Evolutionary conservation across 495 filamentous ascomycete genomes (phyloP).

Genomic region (Parathielavia appendiculata): DNA sequence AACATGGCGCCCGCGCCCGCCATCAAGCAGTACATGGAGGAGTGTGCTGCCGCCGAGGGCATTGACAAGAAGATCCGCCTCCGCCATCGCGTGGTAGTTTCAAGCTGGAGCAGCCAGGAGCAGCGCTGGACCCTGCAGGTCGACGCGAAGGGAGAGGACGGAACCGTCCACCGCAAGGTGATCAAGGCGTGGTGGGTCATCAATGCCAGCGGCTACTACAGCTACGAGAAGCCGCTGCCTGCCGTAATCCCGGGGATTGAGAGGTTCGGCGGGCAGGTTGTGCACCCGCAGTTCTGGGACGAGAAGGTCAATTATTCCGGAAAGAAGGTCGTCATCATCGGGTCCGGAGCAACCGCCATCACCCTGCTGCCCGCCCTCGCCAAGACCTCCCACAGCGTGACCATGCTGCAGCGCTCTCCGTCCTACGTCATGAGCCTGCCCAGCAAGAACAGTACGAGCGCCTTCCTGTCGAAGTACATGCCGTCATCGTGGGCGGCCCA

Average conservation of each 20-base stretch:
- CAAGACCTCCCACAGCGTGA: constrained; percentile 46
- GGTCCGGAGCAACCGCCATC: constrained; percentile 54
- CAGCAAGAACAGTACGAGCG: constrained; percentile 32
- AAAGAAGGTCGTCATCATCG: constrained; percentile 52
- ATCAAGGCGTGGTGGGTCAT: constrained; percentile 54
- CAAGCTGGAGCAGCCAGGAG: constrained; percentile 56
- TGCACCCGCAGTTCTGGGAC: constrained; percentile 63
- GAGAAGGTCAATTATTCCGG: constrained; percentile 45
- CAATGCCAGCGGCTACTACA: constrained; percentile 62
- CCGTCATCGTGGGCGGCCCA: constrained; percentile 36
- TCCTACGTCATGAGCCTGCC: constrained; percentile 53
- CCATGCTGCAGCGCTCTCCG: constrained; percentile 56
- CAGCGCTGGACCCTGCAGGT: constrained; percentile 59
- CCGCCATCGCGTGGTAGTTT: constrained; percentile 49
- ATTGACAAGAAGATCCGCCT: constrained; percentile 60
- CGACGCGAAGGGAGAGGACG: constrained; percentile 36
- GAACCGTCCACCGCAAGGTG: constrained; percentile 35
- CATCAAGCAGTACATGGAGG: constrained; percentile 60
- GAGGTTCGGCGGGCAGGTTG: constrained; percentile 49
- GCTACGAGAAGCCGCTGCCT: constrained; percentile 55
- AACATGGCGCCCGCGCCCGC: constrained; percentile 56
- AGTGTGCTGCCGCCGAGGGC: constrained; percentile 52
- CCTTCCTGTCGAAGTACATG: constrained; percentile 31
- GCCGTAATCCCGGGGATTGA: constrained; percentile 56
- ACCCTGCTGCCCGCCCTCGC: constrained; percentile 51